Conservation (phyloP, 257 asterid genomes). For the Primulina huaijiensis region DNA sequence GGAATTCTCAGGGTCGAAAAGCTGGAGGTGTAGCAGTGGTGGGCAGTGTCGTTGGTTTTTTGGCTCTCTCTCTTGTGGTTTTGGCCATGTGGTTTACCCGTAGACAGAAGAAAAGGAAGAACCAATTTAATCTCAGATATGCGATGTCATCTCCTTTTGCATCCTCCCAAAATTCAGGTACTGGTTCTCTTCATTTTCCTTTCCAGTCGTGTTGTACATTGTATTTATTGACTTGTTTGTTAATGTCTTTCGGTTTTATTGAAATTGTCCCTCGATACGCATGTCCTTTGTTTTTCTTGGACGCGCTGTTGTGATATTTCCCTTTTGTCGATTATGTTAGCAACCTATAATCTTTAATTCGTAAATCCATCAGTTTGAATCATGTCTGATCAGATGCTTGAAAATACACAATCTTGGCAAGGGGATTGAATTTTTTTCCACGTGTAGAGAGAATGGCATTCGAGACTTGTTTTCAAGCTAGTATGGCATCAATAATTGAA, state of each 20-base stretch:
- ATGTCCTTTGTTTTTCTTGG: slow-evolving; percentile 6
- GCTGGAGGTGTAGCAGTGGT: slow-evolving; percentile 50
- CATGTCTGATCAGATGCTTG: slow-evolving; percentile 9
- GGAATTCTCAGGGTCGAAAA: slow-evolving; percentile 38
- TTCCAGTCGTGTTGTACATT: slow-evolving; percentile 11
- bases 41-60: slow-evolving; percentile 54
- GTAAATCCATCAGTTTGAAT: neutral
- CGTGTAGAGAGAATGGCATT: neutral
- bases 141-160: slow-evolving; percentile 64
- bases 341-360: slow-evolving; percentile 2
- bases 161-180: slow-evolving; percentile 89
- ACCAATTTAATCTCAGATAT: slow-evolving; percentile 39
- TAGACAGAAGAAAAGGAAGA: slow-evolving; percentile 56
- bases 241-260: slow-evolving; percentile 1
- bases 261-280: slow-evolving; percentile 1
- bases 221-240: slow-evolving; percentile 5
- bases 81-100: slow-evolving; percentile 57
- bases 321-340: neutral
- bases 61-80: slow-evolving; percentile 58
- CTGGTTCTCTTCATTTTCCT: slow-evolving; percentile 6
- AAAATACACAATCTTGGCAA: neutral
- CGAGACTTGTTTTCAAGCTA: neutral
- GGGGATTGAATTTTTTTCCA: slow-evolving; percentile 1
- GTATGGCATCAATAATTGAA: neutral
- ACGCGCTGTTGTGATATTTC: neutral